A percentile compares a stretch with the other conserved stretches of the same genome.
phyloP scores from a whole-genome alignment of 192 early-diverging fungal species.

The Mortierella antarctica region DNA sequence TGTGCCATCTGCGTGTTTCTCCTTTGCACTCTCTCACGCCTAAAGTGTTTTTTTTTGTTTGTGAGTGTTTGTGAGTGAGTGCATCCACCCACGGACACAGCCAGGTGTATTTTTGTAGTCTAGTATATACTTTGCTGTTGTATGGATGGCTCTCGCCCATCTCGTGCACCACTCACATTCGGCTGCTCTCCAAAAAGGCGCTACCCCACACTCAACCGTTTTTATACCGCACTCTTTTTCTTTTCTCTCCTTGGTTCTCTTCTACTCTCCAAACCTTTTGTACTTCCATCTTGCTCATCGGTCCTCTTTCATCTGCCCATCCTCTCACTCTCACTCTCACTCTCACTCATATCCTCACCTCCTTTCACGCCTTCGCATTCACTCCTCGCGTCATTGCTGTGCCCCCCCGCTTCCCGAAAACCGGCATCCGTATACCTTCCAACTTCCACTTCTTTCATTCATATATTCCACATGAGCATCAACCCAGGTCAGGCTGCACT shows the following conservation, averaged over 20 bases:
- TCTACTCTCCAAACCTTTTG: background rate
- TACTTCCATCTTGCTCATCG: background rate
- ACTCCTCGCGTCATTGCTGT: background rate
- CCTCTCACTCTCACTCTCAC: background rate
- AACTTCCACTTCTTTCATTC: background rate
- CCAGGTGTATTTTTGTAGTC: too few species aligned
- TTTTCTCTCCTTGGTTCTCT: background rate
- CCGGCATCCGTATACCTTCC: too few species aligned
- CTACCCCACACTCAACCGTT: too few species aligned
- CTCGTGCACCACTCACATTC: too few species aligned
- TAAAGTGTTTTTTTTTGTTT: too few species aligned
- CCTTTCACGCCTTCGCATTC: background rate
- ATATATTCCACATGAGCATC: conserved; percentile 9
- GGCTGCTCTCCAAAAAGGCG: too few species aligned
- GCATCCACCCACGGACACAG: too few species aligned
- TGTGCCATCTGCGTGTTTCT: too few species aligned
- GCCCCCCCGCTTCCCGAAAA: background rate
- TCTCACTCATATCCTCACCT: background rate
- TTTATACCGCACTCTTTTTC: background rate
- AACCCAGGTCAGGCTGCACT: conserved; percentile 12
- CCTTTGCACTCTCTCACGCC: too few species aligned
- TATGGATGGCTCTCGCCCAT: too few species aligned
- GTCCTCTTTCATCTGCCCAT: background rate
- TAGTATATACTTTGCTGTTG: too few species aligned
- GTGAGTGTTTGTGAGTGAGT: too few species aligned